Conservation (phyloP, 495 filamentous ascomycete genomes). For the Daldinia concentrica region DNA sequence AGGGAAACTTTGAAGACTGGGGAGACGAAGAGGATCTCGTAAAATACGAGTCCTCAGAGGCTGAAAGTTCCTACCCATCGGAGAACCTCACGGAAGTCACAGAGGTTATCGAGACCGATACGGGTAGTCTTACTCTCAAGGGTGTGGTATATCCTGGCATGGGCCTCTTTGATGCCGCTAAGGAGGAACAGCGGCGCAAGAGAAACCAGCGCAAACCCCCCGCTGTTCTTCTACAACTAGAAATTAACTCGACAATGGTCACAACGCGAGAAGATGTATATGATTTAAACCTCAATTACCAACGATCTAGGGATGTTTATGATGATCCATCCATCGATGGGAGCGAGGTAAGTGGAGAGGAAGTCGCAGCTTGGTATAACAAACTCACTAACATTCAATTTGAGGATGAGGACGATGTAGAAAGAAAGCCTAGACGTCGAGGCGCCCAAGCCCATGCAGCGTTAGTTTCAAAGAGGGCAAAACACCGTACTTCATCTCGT, state of each 20-base stretch:
- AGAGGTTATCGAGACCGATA: constrained; percentile 47
- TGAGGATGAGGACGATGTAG: constrained; percentile 24
- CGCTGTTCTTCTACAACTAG: constrained; percentile 74
- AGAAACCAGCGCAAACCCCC: constrained; percentile 88
- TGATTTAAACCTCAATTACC: constrained; percentile 60
- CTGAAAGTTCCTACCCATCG: constrained; percentile 44
- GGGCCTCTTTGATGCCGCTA: constrained; percentile 88
- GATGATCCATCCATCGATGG: constrained; percentile 58
- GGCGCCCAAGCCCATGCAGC: constrained; percentile 18
- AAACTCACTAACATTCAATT: constrained; percentile 32
- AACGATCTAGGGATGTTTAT: constrained; percentile 64
- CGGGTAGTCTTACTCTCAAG: constrained; percentile 67
- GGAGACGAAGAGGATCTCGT: constrained; percentile 27
- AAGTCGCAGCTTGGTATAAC: background rate
- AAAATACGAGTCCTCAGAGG: constrained; percentile 47
- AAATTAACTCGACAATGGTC: constrained; percentile 71
- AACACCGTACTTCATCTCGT: constrained; percentile 14
- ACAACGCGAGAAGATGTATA: constrained; percentile 77
- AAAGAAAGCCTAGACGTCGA: constrained; percentile 45
- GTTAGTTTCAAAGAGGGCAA: constrained; percentile 33
- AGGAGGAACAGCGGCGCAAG: constrained; percentile 75
- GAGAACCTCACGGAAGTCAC: constrained; percentile 44
- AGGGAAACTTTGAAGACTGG: constrained; percentile 14
- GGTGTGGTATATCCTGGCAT: constrained; percentile 84
- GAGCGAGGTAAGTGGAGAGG: constrained; percentile 52